Percentiles rank a stretch among this genome's conserved stretches.
Evolutionary conservation across 495 filamentous ascomycete species (phyloP).

Genomic region (Trichoderma gamsii): DNA sequence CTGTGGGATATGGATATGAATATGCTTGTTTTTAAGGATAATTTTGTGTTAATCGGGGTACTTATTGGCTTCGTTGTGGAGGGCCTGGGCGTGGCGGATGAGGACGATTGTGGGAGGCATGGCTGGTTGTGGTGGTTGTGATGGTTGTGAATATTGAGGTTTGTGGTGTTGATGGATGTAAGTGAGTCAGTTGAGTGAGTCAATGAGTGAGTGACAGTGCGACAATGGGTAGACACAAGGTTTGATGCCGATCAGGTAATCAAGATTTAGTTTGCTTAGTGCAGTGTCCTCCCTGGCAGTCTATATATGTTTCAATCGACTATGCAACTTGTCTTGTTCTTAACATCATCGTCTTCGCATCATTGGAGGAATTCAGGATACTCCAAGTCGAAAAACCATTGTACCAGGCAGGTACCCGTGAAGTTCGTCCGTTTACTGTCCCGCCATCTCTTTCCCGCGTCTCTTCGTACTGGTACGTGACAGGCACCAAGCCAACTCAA

Average conservation of each 20-base stretch:
- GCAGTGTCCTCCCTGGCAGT: no score
- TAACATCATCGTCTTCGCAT: no score
- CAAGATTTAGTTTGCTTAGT: no score
- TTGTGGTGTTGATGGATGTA: background rate
- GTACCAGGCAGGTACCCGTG: no score
- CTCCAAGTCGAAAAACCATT: no score
- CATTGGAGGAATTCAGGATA: no score
- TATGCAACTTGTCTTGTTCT: no score
- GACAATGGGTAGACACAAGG: background rate
- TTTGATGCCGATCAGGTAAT: background rate
- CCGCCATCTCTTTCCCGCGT: no score
- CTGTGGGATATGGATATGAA: conserved; percentile 27
- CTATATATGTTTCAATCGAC: no score
- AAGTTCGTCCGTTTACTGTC: no score
- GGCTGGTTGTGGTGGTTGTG: background rate
- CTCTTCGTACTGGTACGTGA: no score
- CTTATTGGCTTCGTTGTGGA: conserved; percentile 47
- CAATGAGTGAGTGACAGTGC: background rate
- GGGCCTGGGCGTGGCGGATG: conserved; percentile 53
- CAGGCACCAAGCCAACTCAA: no score
- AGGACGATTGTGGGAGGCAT: conserved; percentile 57
- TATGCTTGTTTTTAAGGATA: background rate
- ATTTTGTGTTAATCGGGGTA: conserved; percentile 19
- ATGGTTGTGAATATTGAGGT: background rate
- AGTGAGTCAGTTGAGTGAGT: background rate